phyloP scores from a whole-genome alignment of 169 alveolate genomes.

The Amoebophrya sp. region DNA sequence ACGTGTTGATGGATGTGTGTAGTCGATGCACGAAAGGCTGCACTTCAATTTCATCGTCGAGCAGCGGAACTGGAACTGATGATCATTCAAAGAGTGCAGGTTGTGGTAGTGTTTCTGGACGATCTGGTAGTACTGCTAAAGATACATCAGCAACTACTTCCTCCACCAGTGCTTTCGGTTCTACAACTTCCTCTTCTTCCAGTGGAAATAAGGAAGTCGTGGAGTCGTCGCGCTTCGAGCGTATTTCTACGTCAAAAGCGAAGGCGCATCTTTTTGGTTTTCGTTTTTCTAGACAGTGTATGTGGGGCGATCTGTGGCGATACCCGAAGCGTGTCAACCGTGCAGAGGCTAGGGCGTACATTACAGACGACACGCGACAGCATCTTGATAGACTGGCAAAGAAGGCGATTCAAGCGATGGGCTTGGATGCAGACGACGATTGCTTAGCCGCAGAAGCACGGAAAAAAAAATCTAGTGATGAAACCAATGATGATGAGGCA shows the following conservation, averaged over 20 bases:
- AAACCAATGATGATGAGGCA: no score
- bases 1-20: constrained; percentile 72
- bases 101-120: neutral
- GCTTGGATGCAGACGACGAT: neutral
- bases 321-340: constrained; percentile 65
- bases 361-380: constrained; percentile 56
- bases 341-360: constrained; percentile 71
- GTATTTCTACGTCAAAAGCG: constrained; percentile 25
- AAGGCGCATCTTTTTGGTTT: constrained; percentile 50
- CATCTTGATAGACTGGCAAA: constrained; percentile 56
- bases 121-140: no score
- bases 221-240: constrained; percentile 51
- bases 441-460: neutral
- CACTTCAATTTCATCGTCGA: neutral
- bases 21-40: constrained; percentile 29
- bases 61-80: neutral
- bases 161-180: no score
- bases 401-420: constrained; percentile 42
- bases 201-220: neutral
- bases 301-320: constrained; percentile 86
- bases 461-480: no score
- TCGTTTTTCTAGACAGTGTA: constrained; percentile 59
- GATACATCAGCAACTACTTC: neutral
- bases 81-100: constrained; percentile 35
- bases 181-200: no score